phyloP scores from a whole-genome alignment of 148 eudicot species.

The Heliamphora exappendiculata region DNA sequence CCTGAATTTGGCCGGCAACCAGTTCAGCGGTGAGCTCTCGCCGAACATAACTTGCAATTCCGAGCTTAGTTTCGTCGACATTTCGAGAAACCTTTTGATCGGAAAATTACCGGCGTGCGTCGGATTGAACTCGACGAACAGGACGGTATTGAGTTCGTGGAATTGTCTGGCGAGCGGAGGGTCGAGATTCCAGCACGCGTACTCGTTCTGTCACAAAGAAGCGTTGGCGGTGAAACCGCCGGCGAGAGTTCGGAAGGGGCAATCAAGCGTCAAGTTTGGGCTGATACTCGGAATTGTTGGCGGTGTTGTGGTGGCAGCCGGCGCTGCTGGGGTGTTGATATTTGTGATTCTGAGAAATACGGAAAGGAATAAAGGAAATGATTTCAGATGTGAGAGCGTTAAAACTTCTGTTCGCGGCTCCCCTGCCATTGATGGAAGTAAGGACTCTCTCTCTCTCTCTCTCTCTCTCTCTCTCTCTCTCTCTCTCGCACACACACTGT shows the following conservation, averaged over 20 bases:
- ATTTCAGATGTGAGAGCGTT: constrained; percentile 37
- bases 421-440: constrained; percentile 52
- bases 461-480: neutral
- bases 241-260: constrained; percentile 14
- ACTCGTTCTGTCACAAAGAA: constrained; percentile 47
- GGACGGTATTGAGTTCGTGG: constrained; percentile 45
- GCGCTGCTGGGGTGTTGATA: constrained; percentile 36
- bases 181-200: constrained; percentile 43
- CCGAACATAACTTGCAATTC: constrained; percentile 37
- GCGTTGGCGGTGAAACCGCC: constrained; percentile 71
- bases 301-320: constrained; percentile 36
- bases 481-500: neutral
- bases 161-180: constrained; percentile 55
- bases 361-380: constrained; percentile 13
- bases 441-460: constrained; percentile 13
- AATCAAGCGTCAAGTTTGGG: constrained; percentile 41
- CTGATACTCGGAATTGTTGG: constrained; percentile 58
- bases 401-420: constrained; percentile 30
- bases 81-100: constrained; percentile 62
- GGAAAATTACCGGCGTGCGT: constrained; percentile 70
- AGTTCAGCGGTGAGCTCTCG: constrained; percentile 59
- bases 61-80: constrained; percentile 51
- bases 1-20: constrained; percentile 53
- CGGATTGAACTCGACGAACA: constrained; percentile 30
- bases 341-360: constrained; percentile 30